Percentiles rank a stretch among this genome's conserved stretches.
Evolutionary conservation across 495 filamentous ascomycete genomes (phyloP).

Genomic region (Gamarada debralockiae): DNA sequence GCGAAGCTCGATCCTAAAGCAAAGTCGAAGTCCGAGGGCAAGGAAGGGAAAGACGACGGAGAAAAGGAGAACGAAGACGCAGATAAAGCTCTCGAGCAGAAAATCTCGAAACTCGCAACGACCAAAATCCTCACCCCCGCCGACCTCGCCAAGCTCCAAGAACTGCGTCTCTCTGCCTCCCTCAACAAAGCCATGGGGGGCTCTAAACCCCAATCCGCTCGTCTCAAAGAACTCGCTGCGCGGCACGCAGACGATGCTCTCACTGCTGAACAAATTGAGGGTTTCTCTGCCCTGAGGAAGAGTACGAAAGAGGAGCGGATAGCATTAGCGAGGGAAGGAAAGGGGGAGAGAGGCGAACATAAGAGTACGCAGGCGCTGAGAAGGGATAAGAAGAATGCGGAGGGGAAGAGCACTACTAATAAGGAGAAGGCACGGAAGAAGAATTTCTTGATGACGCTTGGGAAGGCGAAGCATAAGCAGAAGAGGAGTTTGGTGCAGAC

Average conservation of each 20-base stretch:
- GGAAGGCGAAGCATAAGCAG: conserved; percentile 88
- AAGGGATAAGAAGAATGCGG: conserved; percentile 76
- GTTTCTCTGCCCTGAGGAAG: conserved; percentile 64
- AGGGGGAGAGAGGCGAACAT: conserved; percentile 67
- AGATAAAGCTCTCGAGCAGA: conserved; percentile 22
- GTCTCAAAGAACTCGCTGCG: conserved; percentile 43
- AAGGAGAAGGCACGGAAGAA: conserved; percentile 95
- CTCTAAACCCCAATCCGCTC: conserved; percentile 27
- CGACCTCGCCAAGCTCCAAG: conserved; percentile 86
- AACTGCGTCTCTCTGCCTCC: conserved; percentile 70
- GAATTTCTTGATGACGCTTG: conserved; percentile 97
- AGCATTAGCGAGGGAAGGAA: conserved; percentile 71
- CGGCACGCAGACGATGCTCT: conserved; percentile 78
- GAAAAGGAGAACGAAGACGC: conserved; percentile 37
- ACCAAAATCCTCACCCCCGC: conserved; percentile 87
- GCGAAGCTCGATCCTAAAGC: conserved; percentile 28
- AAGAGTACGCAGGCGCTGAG: conserved; percentile 76
- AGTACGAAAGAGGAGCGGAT: conserved; percentile 78
- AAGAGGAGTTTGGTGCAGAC: conserved; percentile 88
- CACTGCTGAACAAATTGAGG: conserved; percentile 82
- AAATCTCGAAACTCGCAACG: conserved; percentile 69
- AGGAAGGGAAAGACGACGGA: conserved; percentile 31
- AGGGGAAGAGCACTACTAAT: conserved; percentile 95
- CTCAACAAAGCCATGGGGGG: conserved; percentile 58
- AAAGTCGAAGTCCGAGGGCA: conserved; percentile 23